These are phyloP conservation scores for Beauveria bassiana DNA, from an alignment of 2,329 filamentous ascomycete species.

Conservation along the genomic window DNA sequence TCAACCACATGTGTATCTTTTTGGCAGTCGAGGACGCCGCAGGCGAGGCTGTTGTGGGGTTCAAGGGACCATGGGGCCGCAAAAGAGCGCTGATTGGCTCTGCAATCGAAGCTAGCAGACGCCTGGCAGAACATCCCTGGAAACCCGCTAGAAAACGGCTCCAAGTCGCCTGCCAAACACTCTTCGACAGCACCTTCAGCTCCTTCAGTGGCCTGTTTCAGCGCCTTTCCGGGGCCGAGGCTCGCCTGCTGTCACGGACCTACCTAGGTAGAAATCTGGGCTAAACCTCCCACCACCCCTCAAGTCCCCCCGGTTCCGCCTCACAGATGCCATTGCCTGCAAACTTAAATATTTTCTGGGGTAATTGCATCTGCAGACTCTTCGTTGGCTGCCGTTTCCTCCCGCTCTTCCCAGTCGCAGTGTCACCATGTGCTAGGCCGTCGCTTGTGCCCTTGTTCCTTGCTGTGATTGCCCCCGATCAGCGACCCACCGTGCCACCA, in stretches of 20 bases:
- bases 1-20: background rate
- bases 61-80: background rate
- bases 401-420: background rate
- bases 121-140: background rate
- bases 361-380: background rate
- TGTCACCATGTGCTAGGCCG: conserved; percentile 8
- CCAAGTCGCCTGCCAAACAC: too few species aligned
- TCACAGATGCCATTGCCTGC: background rate
- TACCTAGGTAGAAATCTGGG: background rate
- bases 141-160: too few species aligned
- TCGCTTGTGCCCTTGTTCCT: conserved; percentile 12
- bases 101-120: background rate
- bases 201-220: background rate
- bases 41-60: background rate
- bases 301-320: conserved; percentile 8
- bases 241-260: conserved; percentile 2
- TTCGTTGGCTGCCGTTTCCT: background rate
- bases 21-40: too few species aligned
- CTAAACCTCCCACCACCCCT: background rate
- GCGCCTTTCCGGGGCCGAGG: conserved; percentile 6
- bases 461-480: conserved; percentile 1
- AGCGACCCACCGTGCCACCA: conserved; percentile 5
- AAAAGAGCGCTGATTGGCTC: background rate
- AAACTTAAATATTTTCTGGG: background rate
- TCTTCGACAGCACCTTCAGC: background rate